Evolutionary conservation across 768 basidiomycete species (phyloP), one percentile per base, ranked within the genome.

Genomic region (Mycena filopes): DNA sequence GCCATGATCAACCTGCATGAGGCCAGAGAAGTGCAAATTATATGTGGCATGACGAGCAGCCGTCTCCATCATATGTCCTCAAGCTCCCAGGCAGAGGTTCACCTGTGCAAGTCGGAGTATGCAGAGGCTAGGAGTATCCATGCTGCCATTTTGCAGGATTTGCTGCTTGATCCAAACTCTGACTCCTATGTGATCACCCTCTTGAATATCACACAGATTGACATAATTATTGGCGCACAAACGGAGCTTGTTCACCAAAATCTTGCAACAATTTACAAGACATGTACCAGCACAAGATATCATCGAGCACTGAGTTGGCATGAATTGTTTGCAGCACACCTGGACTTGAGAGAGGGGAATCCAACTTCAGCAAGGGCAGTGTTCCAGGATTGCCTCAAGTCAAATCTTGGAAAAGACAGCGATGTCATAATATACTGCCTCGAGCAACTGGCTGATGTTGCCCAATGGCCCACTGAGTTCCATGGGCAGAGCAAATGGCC

Each of bases 41-140:
- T 53, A 4, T 60, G 59, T 36, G 59, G 50, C 29, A 43, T 60
- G 50, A 0, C 3, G 3, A 23, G 10, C 6, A 20, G 29, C 9
- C 0, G 0, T 23, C 1, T 53, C 1, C 23, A 49, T 3, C 16
- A 16, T 16, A 6, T 5, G 1, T 21, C 53, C 2, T 21, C 7
- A 16, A 23, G 18, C 2, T 2, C 0, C 1, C 9, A 26, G 31
- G 59, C 59, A 5, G 42, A 60, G 20, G 31, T 33, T 1, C 42
- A 60, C 25, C 18, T 31, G 16, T 2, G 16, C 12, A 59, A 50
- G 31, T 59, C 57, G 2, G 57, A 59, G 42, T 59, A 59, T 50
- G 21, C 50, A 1, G 50, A 60, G 5, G 50, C 59, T 10, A 50
- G 23, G 16, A 23, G 23, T 3, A 31, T 60, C 6, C 28, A 53